These are phyloP conservation scores for Starmera pachycereana DNA, from an alignment of 805 yeast species.

Conservation along the genomic window DNA sequence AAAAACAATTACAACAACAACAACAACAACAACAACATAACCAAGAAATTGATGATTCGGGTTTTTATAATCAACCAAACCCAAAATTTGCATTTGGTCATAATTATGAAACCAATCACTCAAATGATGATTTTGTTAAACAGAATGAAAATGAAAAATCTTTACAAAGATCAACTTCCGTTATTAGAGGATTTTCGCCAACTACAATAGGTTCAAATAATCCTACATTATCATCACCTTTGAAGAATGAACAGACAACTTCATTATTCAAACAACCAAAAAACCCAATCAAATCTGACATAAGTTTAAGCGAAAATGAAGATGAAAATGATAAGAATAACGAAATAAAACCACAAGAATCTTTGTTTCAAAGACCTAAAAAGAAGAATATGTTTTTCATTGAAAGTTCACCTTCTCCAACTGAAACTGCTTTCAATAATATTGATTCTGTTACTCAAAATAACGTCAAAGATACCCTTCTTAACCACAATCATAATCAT, in stretches of 20 bases:
- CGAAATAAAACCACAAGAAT: not conserved
- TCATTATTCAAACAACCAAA: not conserved
- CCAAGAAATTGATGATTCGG: slow-evolving; percentile 11
- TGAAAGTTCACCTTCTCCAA: slow-evolving; percentile 22
- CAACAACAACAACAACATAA: not conserved
- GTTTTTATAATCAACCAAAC: slow-evolving; percentile 19
- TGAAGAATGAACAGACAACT: not conserved
- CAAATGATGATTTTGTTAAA: not conserved
- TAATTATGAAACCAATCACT: slow-evolving; percentile 2
- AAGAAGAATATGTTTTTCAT: slow-evolving; percentile 20
- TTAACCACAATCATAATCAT: not conserved
- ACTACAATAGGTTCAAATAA: not conserved
- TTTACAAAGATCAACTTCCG: slow-evolving; percentile 16
- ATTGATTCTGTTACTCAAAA: slow-evolving; percentile 3
- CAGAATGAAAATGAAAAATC: slow-evolving; percentile 3
- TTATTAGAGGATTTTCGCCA: slow-evolving; percentile 19
- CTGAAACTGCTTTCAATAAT: slow-evolving; percentile 8
- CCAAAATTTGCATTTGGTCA: slow-evolving; percentile 21
- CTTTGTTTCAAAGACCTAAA: slow-evolving; percentile 7
- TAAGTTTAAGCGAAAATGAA: not conserved
- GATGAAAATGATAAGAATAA: not conserved
- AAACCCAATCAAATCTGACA: not conserved
- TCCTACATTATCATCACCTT: no score
- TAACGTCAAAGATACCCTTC: slow-evolving; percentile 1
- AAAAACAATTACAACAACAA: not conserved